Evolutionary conservation across 331 rosid species (phyloP).

Genomic region (Erythrophleum ivorense): DNA sequence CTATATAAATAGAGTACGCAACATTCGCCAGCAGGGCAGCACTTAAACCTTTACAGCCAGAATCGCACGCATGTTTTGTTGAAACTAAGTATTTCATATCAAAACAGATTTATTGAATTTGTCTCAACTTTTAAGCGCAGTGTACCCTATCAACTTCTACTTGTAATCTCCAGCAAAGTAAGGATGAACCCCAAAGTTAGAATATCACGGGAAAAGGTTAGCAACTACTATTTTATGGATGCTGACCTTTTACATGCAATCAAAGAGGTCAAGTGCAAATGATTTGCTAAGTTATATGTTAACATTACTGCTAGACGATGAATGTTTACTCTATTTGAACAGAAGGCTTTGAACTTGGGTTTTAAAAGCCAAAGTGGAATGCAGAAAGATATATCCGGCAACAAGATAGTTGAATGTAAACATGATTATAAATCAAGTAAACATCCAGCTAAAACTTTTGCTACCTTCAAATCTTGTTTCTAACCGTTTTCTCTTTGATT

Average conservation of each 20-base stretch:
- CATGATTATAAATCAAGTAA: conserved; percentile 25
- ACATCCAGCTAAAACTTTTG: conserved; percentile 34
- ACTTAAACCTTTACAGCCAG: conserved; percentile 6
- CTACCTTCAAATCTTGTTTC: conserved; percentile 81
- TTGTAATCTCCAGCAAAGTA: not conserved
- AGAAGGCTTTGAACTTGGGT: conserved; percentile 11
- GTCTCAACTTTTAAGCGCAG: conserved; percentile 5
- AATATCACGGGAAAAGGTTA: not conserved
- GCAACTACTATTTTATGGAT: not conserved
- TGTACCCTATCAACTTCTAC: conserved; percentile 22
- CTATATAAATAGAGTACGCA: not conserved
- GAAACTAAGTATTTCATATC: no score
- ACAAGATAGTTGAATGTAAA: conserved; percentile 30
- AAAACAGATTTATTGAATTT: no score
- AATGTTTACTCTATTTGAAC: not conserved
- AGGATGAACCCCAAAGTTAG: conserved; percentile 2
- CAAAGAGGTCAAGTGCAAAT: not conserved
- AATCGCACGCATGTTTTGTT: no score
- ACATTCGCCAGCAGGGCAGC: not conserved
- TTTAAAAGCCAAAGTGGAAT: conserved; percentile 25
- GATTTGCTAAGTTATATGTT: conserved; percentile 10
- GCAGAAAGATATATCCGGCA: conserved; percentile 19
- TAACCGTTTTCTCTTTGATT: conserved; percentile 73
- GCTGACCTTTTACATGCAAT: conserved; percentile 18
- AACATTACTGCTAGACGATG: conserved; percentile 13